phyloP scores from a whole-genome alignment of 345 rosid species.

The Gossypium herbaceum region DNA sequence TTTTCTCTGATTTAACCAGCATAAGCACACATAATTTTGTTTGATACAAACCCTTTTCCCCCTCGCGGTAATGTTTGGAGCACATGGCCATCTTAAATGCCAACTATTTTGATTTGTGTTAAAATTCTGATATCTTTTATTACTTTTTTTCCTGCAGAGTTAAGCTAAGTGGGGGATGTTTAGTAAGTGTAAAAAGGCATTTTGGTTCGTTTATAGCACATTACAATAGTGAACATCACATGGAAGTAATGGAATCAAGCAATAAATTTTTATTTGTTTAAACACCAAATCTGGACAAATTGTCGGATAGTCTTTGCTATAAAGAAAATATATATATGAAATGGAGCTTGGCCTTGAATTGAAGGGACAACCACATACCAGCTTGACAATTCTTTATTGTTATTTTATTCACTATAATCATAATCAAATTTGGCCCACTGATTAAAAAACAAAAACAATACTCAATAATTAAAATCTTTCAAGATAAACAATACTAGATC shows the following conservation, averaged over 20 bases:
- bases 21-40: not conserved
- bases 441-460: not conserved
- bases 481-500: not conserved
- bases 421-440: not conserved
- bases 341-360: slow-evolving; percentile 16
- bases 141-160: slow-evolving; percentile 10
- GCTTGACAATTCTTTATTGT: slow-evolving; percentile 2
- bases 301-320: slow-evolving; percentile 30
- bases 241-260: slow-evolving; percentile 32
- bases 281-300: slow-evolving; percentile 32
- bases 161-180: slow-evolving; percentile 6
- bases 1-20: slow-evolving; percentile 19
- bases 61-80: not conserved
- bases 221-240: slow-evolving; percentile 31
- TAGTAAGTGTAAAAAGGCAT: not conserved
- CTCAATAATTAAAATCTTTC: not conserved
- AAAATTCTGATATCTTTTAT: slow-evolving; percentile 19
- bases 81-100: not conserved
- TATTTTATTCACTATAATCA: not conserved
- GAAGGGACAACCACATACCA: slow-evolving; percentile 22
- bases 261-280: slow-evolving; percentile 8
- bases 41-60: not conserved
- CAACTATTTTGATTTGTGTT: slow-evolving; percentile 1
- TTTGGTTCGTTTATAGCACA: slow-evolving; percentile 7
- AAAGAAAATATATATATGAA: slow-evolving; percentile 18